Conservation (phyloP, 2,329 filamentous ascomycete species). For the Fusarium austroafricanum region DNA sequence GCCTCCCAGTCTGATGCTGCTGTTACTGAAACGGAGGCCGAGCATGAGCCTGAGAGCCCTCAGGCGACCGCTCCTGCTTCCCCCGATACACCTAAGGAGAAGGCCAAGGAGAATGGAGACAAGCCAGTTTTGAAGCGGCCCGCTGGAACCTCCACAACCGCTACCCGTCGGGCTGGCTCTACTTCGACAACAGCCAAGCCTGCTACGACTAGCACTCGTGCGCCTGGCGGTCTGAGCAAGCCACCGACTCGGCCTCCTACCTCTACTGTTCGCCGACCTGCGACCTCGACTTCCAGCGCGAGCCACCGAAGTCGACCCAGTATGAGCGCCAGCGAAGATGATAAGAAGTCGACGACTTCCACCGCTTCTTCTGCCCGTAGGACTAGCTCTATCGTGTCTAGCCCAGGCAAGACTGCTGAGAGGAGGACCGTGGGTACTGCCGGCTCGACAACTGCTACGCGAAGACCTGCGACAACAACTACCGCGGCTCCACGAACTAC, state of each 20-base stretch:
- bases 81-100: conserved; percentile 51
- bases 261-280: conserved; percentile 50
- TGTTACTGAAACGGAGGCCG: conserved; percentile 39
- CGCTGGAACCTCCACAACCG: conserved; percentile 45
- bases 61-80: conserved; percentile 48
- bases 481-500: conserved; percentile 52
- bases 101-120: conserved; percentile 47
- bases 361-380: conserved; percentile 55
- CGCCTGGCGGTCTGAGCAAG: conserved; percentile 58
- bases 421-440: conserved; percentile 52
- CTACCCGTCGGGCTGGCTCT: conserved; percentile 34
- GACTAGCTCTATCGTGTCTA: conserved; percentile 58
- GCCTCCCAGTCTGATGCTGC: conserved; percentile 49
- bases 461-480: conserved; percentile 51
- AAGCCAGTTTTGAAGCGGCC: conserved; percentile 53
- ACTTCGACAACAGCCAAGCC: conserved; percentile 43
- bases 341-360: conserved; percentile 58
- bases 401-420: conserved; percentile 51
- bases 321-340: conserved; percentile 63
- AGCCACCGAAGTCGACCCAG: conserved; percentile 61
- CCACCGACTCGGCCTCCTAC: conserved; percentile 61
- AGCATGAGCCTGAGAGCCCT: conserved; percentile 45
- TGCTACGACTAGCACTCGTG: conserved; percentile 51
- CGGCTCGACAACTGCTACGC: conserved; percentile 48
- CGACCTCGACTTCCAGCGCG: conserved; percentile 53